Evolutionary conservation across 2,329 filamentous ascomycete genomes (phyloP).

Genomic region (Tolypocladium ovalisporum): DNA sequence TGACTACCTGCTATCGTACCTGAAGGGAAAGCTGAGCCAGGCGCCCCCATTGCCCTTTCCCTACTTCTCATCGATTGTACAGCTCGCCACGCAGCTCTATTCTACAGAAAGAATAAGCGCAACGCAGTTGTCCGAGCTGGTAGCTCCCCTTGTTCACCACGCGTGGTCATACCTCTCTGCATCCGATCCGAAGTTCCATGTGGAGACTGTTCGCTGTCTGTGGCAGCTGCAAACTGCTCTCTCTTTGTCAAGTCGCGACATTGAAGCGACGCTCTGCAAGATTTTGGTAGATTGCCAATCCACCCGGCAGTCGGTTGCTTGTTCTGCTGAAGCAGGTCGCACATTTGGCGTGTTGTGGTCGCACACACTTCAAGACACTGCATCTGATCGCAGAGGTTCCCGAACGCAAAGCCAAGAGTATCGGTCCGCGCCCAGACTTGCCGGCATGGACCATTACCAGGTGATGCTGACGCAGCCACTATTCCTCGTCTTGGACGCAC

Average conservation of each 20-base stretch:
- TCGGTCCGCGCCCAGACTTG: conserved; percentile 29
- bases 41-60: conserved; percentile 33
- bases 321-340: conserved; percentile 50
- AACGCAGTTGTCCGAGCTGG: conserved; percentile 47
- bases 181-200: conserved; percentile 82
- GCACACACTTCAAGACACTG: conserved; percentile 58
- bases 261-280: conserved; percentile 67
- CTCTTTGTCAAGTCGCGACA: conserved; percentile 54
- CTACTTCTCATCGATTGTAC: conserved; percentile 47
- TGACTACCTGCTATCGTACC: conserved; percentile 35
- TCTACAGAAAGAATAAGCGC: conserved; percentile 38
- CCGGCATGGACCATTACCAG: conserved; percentile 52
- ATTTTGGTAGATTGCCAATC: conserved; percentile 49
- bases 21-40: conserved; percentile 35
- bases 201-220: conserved; percentile 77
- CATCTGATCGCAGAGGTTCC: conserved; percentile 38
- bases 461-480: conserved; percentile 71
- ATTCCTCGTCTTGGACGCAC: conserved; percentile 68
- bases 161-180: conserved; percentile 76
- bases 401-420: conserved; percentile 28
- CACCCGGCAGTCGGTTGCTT: conserved; percentile 6
- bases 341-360: conserved; percentile 72
- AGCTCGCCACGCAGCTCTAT: conserved; percentile 47
- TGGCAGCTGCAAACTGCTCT: conserved; percentile 76
- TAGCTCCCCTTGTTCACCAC: conserved; percentile 56